Evolutionary conservation across 2,329 filamentous ascomycete genomes (phyloP).

Genomic region (Talaromyces sp.): DNA sequence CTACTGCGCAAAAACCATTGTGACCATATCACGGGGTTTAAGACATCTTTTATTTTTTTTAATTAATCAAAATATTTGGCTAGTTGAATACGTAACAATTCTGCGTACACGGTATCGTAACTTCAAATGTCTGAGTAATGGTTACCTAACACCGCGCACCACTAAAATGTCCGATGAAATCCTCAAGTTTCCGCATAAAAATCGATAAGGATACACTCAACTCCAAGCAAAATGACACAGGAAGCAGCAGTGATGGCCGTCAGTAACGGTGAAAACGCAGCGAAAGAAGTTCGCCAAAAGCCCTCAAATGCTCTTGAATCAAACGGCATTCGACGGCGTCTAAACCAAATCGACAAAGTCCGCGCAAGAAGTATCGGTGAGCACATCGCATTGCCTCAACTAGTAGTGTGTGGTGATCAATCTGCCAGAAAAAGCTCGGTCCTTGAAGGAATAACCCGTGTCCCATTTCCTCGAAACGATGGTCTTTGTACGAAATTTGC

Average conservation of each 20-base stretch:
- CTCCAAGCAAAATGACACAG: background rate
- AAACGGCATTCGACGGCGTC: slow-evolving; percentile 4
- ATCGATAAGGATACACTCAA: background rate
- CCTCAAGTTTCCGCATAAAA: background rate
- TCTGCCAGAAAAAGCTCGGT: slow-evolving; percentile 59
- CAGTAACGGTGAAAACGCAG: too few species aligned
- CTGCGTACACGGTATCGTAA: background rate
- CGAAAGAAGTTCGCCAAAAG: too few species aligned
- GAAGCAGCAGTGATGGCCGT: background rate
- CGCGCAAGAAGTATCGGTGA: slow-evolving; percentile 44
- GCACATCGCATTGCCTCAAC: slow-evolving; percentile 46
- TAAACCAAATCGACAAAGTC: slow-evolving; percentile 50
- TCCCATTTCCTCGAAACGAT: background rate
- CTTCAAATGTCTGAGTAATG: background rate
- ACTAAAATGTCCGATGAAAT: background rate
- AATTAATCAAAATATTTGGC: background rate
- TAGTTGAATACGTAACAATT: background rate
- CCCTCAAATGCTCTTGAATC: too few species aligned
- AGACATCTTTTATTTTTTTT: background rate
- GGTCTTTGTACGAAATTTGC: slow-evolving; percentile 4
- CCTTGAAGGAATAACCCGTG: slow-evolving; percentile 40
- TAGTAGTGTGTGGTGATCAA: slow-evolving; percentile 56
- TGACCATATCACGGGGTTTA: background rate
- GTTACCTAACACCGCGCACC: background rate
- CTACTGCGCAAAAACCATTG: background rate